Evolutionary conservation across 2,329 filamentous ascomycete species (phyloP).

Genomic region (Ophiostoma himal-ulmi): DNA sequence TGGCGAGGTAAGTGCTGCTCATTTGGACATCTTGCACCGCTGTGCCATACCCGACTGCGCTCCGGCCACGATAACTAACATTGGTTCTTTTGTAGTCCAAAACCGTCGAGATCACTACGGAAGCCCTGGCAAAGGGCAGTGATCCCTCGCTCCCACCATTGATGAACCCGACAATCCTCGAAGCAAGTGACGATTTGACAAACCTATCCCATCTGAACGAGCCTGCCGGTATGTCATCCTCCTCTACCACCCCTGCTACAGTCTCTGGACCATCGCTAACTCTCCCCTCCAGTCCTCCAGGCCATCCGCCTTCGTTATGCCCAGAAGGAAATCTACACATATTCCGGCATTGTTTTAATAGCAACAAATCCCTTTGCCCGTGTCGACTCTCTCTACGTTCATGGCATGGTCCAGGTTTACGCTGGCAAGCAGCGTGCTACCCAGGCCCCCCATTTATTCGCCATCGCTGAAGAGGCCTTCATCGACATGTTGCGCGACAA

Average conservation of each 20-base stretch:
- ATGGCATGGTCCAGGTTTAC: slow-evolving; percentile 99
- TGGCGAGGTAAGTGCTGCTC: slow-evolving; percentile 64
- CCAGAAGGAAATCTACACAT: slow-evolving; percentile 99
- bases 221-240: slow-evolving; percentile 67
- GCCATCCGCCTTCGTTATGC: slow-evolving; percentile 94
- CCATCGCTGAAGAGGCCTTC: slow-evolving; percentile 97
- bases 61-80: slow-evolving; percentile 5
- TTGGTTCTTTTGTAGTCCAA: slow-evolving; percentile 55
- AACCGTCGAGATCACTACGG: slow-evolving; percentile 68
- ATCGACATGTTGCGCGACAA: slow-evolving; percentile 97
- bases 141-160: slow-evolving; percentile 78
- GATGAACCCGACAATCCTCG: slow-evolving; percentile 97
- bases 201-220: slow-evolving; percentile 98
- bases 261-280: not conserved
- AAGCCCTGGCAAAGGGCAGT: slow-evolving; percentile 69
- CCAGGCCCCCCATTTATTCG: slow-evolving; percentile 95
- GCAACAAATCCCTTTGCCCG: slow-evolving; percentile 96
- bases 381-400: slow-evolving; percentile 96
- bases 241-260: slow-evolving; percentile 13
- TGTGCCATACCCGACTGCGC: too few species aligned
- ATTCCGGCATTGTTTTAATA: slow-evolving; percentile 97
- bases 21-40: slow-evolving; percentile 15
- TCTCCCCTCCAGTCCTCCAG: slow-evolving; percentile 67
- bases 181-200: slow-evolving; percentile 96
- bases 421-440: slow-evolving; percentile 94